phyloP scores from a whole-genome alignment of 2,329 filamentous ascomycete species.

The Alternaria dauci region DNA sequence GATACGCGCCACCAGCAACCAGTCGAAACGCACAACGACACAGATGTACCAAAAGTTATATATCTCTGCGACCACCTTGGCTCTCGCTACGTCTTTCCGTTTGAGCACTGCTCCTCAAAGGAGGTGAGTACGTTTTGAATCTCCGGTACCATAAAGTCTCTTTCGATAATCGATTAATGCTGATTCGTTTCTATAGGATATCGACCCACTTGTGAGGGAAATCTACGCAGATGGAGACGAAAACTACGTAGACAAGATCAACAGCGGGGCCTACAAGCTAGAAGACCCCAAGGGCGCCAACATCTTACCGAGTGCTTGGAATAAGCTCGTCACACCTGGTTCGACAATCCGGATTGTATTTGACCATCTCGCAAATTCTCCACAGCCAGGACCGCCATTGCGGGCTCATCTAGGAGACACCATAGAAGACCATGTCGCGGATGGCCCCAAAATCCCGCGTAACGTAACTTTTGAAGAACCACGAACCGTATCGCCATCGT shows the following conservation, averaged over 20 bases:
- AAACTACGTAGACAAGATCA: slow-evolving; percentile 10
- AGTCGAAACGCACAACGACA: background rate
- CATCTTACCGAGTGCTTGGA: slow-evolving; percentile 34
- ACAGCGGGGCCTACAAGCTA: slow-evolving; percentile 24
- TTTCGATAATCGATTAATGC: too few relatives aligned
- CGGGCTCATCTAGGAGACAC: background rate
- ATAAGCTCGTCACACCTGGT: slow-evolving; percentile 17
- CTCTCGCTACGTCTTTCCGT: background rate
- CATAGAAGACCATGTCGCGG: background rate
- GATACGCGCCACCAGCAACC: background rate
- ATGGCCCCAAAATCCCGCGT: background rate
- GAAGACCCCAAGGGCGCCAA: slow-evolving; percentile 13
- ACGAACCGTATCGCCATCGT: background rate
- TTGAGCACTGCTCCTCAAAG: background rate
- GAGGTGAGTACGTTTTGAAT: background rate
- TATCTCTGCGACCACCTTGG: background rate
- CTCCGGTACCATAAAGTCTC: too few relatives aligned
- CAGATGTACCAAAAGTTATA: background rate
- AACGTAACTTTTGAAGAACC: background rate
- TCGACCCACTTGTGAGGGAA: slow-evolving; percentile 20
- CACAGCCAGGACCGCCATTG: background rate
- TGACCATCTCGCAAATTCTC: background rate
- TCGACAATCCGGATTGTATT: slow-evolving; percentile 15
- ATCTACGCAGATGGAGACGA: slow-evolving; percentile 13
- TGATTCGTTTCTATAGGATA: slow-evolving; percentile 12